phyloP scores from a whole-genome alignment of 805 yeast species.

The Metschnikowia borealis region DNA sequence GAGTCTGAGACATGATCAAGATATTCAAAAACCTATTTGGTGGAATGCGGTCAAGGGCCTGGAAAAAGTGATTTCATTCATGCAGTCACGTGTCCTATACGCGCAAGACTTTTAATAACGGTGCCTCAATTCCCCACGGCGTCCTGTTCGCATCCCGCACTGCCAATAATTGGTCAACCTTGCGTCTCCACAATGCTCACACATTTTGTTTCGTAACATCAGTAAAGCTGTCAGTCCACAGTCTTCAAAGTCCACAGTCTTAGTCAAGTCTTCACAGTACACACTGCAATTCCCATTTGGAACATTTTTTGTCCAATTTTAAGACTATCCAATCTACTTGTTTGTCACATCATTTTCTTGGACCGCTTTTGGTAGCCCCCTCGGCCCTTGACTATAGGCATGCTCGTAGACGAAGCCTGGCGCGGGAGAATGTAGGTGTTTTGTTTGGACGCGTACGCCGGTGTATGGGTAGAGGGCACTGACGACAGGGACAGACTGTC shows the following conservation, averaged over 20 bases:
- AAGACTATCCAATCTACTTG: too few species aligned
- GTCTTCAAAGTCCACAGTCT: too few species aligned
- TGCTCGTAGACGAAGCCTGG: neutral
- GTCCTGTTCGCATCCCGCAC: too few species aligned
- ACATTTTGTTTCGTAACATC: too few species aligned
- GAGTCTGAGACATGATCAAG: constrained; percentile 24
- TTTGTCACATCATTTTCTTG: constrained; percentile 31
- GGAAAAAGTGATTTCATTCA: neutral
- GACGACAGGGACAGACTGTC: constrained; percentile 6
- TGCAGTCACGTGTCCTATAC: constrained; percentile 1
- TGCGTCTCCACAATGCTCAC: too few species aligned
- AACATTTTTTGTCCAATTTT: too few species aligned
- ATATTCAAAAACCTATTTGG: neutral
- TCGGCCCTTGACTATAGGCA: constrained; percentile 38
- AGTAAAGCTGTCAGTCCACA: too few species aligned
- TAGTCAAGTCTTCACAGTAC: too few species aligned
- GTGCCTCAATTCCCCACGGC: too few species aligned
- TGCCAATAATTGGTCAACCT: too few species aligned
- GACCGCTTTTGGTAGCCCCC: constrained; percentile 44
- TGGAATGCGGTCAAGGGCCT: neutral
- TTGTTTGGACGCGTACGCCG: neutral
- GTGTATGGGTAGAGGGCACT: neutral
- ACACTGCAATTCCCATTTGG: too few species aligned
- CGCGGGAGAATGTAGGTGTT: constrained; percentile 2
- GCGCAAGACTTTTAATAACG: neutral